Evolutionary conservation across 306 rosid genomes (phyloP), one percentile per base, ranked within the genome.

Genomic region (Canavalia gladiata): DNA sequence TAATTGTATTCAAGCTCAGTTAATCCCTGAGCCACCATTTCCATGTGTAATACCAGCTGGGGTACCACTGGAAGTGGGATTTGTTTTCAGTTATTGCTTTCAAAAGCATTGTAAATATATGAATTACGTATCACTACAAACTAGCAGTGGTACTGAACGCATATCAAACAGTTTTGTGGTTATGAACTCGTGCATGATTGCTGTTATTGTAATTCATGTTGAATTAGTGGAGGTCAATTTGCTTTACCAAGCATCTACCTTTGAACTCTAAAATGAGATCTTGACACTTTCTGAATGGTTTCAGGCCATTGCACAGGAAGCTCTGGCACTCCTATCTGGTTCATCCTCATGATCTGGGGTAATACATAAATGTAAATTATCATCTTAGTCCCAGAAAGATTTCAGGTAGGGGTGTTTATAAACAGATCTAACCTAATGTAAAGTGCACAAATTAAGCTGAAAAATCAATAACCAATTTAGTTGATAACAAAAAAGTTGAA

Each of bases 1-100:
- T 94, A 51, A 87, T 92, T 50, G 90, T 76, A 50, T 92, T 92
- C 88, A 86, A 80, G 91, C 89, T 39, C 82, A 87, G 67, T 52
- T 88, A 67, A 74, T 76, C 76, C 10, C 6, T 7, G 8, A 60
- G 65, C 66, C 69, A 8, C 74, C 51, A 64, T 63, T 34, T 56
- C 47, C 55, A 63, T 6, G 74, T 52, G 39, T 28, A 68, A 25
- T 39, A 25, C 66, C 47, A 57, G 66, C 75, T 58, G 13, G 42
- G 46, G 2, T 62, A 18, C 8, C 55, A 39, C 33, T 74, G 7
- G 65, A 54, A 65, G 5, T 65, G 66, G 8, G 45, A 46, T 59
- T 64, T 76, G 83, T 50, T 71, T 64, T 49, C 60, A 56, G 30
- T 41, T 63, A 9, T 58, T 69, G 79, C 76, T 80, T 86, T 41